Evolutionary conservation across 306 rosid genomes (phyloP), one percentile per base, ranked within the genome.

Genomic region (Lotus japonicus): DNA sequence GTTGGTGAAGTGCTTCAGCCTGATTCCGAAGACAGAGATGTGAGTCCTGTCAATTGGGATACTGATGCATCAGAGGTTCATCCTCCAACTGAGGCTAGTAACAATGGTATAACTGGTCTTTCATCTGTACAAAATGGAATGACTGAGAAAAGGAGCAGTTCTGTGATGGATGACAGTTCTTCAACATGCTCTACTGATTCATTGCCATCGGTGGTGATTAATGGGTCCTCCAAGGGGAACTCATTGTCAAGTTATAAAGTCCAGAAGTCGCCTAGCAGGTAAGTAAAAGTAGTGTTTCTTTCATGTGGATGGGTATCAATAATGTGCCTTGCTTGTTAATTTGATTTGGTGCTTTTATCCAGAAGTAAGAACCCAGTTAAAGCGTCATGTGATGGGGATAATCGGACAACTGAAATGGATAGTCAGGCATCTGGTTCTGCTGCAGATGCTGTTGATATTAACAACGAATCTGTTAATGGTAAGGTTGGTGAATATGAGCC

Each of bases 131-230:
- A 84, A 77, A 87, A 89, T 62, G 95, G 85, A 64, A 66, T 77
- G 41, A 77, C 85, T 59, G 97, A 88, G 48, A 90, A 83, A 69
- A 90, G 83, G 84, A 79, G 82, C 67, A 44, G 78, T 57, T 84
- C 80, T 13, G 76, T 83, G 46, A 79, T 90, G 84, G 99, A 95
- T 66, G 99, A 95, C 80, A 95, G 95, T 82, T 95, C 99, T 68
- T 95, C 97, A 66, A 95, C 99, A 11, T 88, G 97, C 75, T 95
- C 97, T 45, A 84, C 96, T 6, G 99, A 95, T 78, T 95, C 99
- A 4, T 82, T 90, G 64, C 96, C 97, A 45, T 95, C 99, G 17
- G 75, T 84, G 57, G 87, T 71, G 67, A 79, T 77, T 77, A 87
- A 82, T 67, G 97, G 83, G 11, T 74, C 87, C 60, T 74, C 63